These are phyloP conservation scores for Cucumis cinereus DNA, from an alignment of 306 rosid genomes.

Conservation along the genomic window DNA sequence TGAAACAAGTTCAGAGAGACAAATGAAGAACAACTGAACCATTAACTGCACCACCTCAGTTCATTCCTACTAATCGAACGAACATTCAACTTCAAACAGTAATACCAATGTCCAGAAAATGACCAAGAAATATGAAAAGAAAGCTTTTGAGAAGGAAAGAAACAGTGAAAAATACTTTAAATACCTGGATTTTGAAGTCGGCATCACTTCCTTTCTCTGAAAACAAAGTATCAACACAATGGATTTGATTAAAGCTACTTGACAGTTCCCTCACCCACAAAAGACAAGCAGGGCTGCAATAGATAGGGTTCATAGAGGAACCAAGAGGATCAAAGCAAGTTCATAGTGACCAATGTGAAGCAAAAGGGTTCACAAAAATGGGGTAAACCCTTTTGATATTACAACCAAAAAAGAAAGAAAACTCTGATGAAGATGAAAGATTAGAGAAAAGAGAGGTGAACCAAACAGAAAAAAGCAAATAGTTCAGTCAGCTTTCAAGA, in stretches of 20 bases:
- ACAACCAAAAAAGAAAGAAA: background rate
- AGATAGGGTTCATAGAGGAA: slow-evolving; percentile 40
- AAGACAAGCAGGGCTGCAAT: slow-evolving; percentile 25
- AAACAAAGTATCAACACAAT: slow-evolving; percentile 10
- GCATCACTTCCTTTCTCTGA: slow-evolving; percentile 42
- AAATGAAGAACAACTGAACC: background rate
- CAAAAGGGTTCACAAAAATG: background rate
- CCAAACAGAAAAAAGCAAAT: background rate
- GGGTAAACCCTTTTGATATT: background rate
- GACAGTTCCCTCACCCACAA: slow-evolving; percentile 64
- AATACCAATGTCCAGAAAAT: background rate
- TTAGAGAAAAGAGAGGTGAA: background rate
- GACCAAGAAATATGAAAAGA: background rate
- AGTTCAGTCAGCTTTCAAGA: slow-evolving; percentile 5
- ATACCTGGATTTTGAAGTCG: slow-evolving; percentile 93
- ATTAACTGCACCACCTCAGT: background rate
- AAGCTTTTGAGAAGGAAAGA: background rate
- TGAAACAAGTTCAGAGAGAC: background rate
- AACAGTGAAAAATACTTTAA: slow-evolving; percentile 8
- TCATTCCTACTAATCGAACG: background rate
- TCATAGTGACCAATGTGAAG: slow-evolving; percentile 32
- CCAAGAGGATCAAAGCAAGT: slow-evolving; percentile 37
- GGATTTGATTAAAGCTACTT: slow-evolving; percentile 20
- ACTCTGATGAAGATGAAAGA: background rate
- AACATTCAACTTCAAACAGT: background rate